Percentiles rank a stretch among this genome's conserved stretches.
These are phyloP conservation scores for Marchantia paleacea DNA, from an alignment of 225 moss, liverwort and hornwort genomes.

Conservation along the genomic window DNA sequence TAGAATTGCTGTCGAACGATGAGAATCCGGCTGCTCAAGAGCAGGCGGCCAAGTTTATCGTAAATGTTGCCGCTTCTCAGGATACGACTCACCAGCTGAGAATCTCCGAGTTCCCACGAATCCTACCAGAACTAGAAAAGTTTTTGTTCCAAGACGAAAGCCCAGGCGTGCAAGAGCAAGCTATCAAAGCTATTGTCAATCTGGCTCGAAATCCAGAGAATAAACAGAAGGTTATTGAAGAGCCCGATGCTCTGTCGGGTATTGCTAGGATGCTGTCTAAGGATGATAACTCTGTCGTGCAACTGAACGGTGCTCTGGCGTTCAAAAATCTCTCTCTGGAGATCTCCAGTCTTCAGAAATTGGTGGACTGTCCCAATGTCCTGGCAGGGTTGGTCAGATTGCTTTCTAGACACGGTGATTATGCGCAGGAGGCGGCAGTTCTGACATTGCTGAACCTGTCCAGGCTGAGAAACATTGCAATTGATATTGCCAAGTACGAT, in stretches of 20 bases:
- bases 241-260: slow-evolving; percentile 14
- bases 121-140: slow-evolving; percentile 24
- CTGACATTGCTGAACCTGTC: slow-evolving; percentile 22
- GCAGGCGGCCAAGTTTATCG: slow-evolving; percentile 24
- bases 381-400: slow-evolving; percentile 24
- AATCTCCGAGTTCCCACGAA: slow-evolving; percentile 27
- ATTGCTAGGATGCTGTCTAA: slow-evolving; percentile 11
- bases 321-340: slow-evolving; percentile 18
- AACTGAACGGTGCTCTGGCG: slow-evolving; percentile 14
- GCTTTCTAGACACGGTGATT: slow-evolving; percentile 23
- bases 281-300: slow-evolving; percentile 15
- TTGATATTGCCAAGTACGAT: slow-evolving; percentile 8
- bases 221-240: slow-evolving; percentile 13
- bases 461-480: slow-evolving; percentile 22
- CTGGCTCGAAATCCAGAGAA: slow-evolving; percentile 13
- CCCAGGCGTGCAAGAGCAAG: slow-evolving; percentile 18
- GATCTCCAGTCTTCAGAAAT: slow-evolving; percentile 1
- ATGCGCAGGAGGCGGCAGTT: slow-evolving; percentile 29
- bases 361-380: slow-evolving; percentile 18
- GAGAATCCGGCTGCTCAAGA: slow-evolving; percentile 20
- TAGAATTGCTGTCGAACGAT: slow-evolving; percentile 16
- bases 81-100: slow-evolving; percentile 11
- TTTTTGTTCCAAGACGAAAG: slow-evolving; percentile 19
- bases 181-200: slow-evolving; percentile 12
- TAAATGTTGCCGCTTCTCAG: slow-evolving; percentile 16